phyloP scores from a whole-genome alignment of 202 grass and related monocot species.

The Thinopyrum obtusiflorum region DNA sequence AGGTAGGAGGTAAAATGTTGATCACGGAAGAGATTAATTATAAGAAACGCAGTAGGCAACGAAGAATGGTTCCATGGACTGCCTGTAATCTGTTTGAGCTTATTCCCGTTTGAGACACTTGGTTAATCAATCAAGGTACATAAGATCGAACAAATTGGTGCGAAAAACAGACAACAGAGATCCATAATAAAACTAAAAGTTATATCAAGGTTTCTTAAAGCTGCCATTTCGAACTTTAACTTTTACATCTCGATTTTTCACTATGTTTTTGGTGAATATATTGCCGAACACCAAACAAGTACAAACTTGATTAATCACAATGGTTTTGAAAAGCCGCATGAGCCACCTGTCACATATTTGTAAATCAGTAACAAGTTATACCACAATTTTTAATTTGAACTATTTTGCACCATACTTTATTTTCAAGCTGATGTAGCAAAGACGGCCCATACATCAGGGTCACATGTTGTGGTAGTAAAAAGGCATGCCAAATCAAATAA shows the following conservation, averaged over 20 bases:
- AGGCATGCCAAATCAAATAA: too few species aligned
- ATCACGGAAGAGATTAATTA: neutral
- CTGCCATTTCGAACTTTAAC: neutral
- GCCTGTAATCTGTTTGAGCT: neutral
- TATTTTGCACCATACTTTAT: too few species aligned
- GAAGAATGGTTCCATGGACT: neutral
- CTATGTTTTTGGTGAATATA: neutral
- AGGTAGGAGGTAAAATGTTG: neutral
- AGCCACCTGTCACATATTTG: neutral
- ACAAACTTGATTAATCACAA: neutral
- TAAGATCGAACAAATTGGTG: neutral
- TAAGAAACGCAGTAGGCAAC: neutral
- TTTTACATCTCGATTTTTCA: neutral
- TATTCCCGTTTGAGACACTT: too few species aligned
- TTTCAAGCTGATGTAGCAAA: too few species aligned
- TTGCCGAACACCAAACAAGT: neutral
- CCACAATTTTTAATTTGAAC: neutral
- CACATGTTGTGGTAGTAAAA: too few species aligned
- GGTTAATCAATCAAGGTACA: neutral
- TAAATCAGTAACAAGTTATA: neutral
- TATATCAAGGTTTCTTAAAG: neutral
- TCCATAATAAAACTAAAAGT: neutral
- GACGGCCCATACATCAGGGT: too few species aligned
- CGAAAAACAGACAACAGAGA: neutral
- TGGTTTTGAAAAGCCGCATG: neutral